These are phyloP conservation scores for Protea cynaroides DNA, from an alignment of 164 flowering plant genomes.

Conservation along the genomic window DNA sequence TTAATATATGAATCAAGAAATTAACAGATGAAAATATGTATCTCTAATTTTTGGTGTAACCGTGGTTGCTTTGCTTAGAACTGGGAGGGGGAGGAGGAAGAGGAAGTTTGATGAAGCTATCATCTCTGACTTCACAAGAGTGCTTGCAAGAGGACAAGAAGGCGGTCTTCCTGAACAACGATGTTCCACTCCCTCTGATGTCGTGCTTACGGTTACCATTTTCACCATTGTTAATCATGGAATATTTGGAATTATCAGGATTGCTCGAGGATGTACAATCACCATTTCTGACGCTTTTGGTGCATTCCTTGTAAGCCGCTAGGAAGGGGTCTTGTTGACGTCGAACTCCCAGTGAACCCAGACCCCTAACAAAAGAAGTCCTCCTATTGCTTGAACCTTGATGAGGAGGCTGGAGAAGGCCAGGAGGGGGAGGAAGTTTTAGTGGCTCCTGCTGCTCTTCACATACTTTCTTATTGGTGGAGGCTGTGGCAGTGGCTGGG, in stretches of 20 bases:
- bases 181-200: conserved; percentile 6
- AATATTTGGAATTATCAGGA: too few relatives aligned
- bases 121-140: conserved; percentile 46
- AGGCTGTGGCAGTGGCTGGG: too few relatives aligned
- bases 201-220: neutral
- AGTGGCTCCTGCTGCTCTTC: conserved; percentile 6
- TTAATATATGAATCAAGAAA: too few relatives aligned
- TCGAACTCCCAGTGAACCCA: too few relatives aligned
- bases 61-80: too few relatives aligned
- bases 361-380: conserved; percentile 22
- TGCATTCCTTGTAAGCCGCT: conserved; percentile 43
- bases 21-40: too few relatives aligned
- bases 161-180: conserved; percentile 8
- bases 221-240: too few relatives aligned
- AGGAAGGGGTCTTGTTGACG: conserved; percentile 38
- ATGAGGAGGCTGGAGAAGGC: conserved; percentile 28
- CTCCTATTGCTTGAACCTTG: conserved; percentile 22
- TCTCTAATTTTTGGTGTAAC: too few relatives aligned
- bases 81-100: conserved; percentile 23
- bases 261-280: too few relatives aligned
- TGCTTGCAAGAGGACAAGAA: conserved; percentile 46
- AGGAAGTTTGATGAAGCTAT: conserved; percentile 33
- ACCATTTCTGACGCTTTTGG: conserved; percentile 18
- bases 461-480: too few relatives aligned
- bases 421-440: conserved; percentile 22